Base-by-base conservation (phyloP, 2,329 filamentous ascomycete genomes). In the Hymenoscyphus salicellus region DNA sequence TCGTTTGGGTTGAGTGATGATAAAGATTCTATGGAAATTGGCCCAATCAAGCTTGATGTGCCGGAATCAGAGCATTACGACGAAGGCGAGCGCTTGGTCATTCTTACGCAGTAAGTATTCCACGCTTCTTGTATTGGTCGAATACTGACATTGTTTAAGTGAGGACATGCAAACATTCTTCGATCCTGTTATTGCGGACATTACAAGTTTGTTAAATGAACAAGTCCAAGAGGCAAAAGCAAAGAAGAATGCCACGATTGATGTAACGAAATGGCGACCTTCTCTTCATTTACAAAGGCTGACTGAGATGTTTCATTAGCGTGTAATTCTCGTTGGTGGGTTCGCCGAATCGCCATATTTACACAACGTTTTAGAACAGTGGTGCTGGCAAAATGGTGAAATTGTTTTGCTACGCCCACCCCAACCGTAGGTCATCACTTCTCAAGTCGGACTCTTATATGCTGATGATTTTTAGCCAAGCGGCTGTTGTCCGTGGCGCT, bases 161-260 rank as follows among this genome's bases (percentile, higher is more conserved):
- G 28, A 69, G 1, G 70, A 72, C 23, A 72, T 72, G 63, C 55
- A 69, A 23, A 55, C 2, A 3, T 63, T 73, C 28, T 72, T 72
- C n/a, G 70, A 72, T 60, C 71, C 71, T 2, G 71, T 72, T 26
- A 33, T 72, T 5, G 2, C 32, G 1, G 57, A 70, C 17, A 69
- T 72, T 14, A 67, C 32, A 30, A 65, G 17, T 26, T 63, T 72
- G 33, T 36, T 73, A 2, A 14, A 32, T 11, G 56, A 71, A 20
- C 71, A 71, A 66, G 66, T 71, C 3, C 41, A 65, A 4, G 63
- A 62, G 32, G 68, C 62, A 55, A 67, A 59, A 5, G 32, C 32
- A 16, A 56, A 61, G 2, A 59, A 62, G 28, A 58, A 61, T 23
- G 56, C 64, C 2, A 62, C 10, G 2, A 69, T 72, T 26, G 59